phyloP scores from a whole-genome alignment of 2,329 filamentous ascomycete species.

The Ophiostoma australiae region DNA sequence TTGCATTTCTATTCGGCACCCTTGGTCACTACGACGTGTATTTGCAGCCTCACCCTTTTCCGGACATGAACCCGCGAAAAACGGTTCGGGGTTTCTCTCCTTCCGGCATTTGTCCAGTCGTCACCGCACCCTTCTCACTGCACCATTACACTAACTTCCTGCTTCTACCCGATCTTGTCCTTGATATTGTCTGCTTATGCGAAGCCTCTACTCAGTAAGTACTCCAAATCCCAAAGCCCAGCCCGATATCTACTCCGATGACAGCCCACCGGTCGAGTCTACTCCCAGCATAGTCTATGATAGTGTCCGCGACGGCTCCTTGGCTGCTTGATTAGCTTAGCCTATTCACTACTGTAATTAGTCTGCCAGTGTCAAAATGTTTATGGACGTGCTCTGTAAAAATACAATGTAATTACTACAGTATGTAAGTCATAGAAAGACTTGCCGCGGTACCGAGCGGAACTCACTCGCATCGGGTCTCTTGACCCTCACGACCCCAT shows the following conservation, averaged over 20 bases:
- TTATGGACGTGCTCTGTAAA: no score
- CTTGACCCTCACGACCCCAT: not conserved
- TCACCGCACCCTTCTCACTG: not conserved
- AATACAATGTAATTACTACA: no score
- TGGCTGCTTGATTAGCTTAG: not conserved
- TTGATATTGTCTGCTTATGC: not conserved
- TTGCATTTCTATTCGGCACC: no score
- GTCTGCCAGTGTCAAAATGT: not conserved
- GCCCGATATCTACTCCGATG: no score
- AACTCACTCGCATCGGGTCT: not conserved
- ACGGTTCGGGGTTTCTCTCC: not conserved
- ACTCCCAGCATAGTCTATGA: not conserved
- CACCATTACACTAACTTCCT: not conserved
- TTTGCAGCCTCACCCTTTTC: slow-evolving; percentile 10
- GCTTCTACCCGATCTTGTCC: not conserved
- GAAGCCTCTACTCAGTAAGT: no score
- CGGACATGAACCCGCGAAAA: not conserved
- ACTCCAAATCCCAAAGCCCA: no score
- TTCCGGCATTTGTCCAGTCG: not conserved
- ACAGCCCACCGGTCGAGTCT: not conserved
- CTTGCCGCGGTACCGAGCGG: not conserved
- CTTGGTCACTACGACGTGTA: not conserved
- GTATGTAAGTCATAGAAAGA: no score
- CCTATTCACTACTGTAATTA: no score
- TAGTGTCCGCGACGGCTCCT: not conserved